These are phyloP conservation scores for Trichoderma aggressivum DNA, from an alignment of 2,329 filamentous ascomycete species.

Conservation along the genomic window DNA sequence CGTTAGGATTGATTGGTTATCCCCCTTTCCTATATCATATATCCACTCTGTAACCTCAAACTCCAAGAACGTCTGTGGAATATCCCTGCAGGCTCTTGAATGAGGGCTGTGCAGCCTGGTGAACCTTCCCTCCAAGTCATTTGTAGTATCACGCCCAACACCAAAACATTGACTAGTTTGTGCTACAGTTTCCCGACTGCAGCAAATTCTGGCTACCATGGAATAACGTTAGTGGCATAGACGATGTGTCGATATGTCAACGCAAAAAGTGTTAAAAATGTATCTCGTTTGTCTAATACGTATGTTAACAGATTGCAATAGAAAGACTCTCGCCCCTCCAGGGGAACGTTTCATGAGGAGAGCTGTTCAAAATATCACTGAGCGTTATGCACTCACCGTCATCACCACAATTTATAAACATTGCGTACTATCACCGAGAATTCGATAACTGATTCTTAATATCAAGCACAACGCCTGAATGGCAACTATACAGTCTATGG, in stretches of 20 bases:
- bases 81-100: neutral
- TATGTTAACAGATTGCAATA: too few species aligned
- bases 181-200: too few species aligned
- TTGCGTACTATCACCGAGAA: neutral
- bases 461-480: neutral
- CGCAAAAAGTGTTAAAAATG: too few species aligned
- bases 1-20: neutral
- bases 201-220: too few species aligned
- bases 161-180: neutral
- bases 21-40: neutral
- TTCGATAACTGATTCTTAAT: neutral
- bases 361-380: neutral
- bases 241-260: too few species aligned
- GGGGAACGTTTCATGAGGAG: neutral
- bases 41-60: neutral
- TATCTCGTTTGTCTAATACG: too few species aligned
- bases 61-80: neutral
- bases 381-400: neutral
- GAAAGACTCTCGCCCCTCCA: too few species aligned
- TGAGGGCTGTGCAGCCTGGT: neutral
- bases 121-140: neutral
- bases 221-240: too few species aligned
- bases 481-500: neutral
- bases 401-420: neutral
- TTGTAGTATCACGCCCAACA: neutral